Conservation (phyloP, 129 eudicot species). For the Flaveria trinervia region DNA sequence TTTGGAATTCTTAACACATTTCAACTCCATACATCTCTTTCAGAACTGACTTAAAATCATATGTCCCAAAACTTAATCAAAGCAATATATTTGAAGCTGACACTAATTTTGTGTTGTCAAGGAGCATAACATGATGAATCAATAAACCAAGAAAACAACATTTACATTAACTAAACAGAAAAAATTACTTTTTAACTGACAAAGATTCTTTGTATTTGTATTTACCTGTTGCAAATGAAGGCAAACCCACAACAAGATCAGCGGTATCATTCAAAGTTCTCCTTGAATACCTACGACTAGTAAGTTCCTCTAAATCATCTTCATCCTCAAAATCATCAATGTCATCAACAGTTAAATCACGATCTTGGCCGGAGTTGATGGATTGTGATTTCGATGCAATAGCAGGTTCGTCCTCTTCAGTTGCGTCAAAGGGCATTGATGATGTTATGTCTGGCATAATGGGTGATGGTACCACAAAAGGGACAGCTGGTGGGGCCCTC, state of each 20-base stretch:
- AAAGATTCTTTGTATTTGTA: slow-evolving; percentile 17
- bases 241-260: slow-evolving; percentile 71
- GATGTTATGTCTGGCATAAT: slow-evolving; percentile 60
- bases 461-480: slow-evolving; percentile 57
- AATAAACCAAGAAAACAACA: slow-evolving; percentile 7
- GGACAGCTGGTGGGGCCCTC: slow-evolving; percentile 77
- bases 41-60: not conserved
- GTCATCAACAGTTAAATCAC: slow-evolving; percentile 87
- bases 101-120: not conserved
- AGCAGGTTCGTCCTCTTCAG: slow-evolving; percentile 59
- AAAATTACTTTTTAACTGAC: slow-evolving; percentile 16
- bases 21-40: slow-evolving; percentile 4
- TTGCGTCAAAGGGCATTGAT: slow-evolving; percentile 54
- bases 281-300: slow-evolving; percentile 76
- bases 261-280: slow-evolving; percentile 81
- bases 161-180: slow-evolving; percentile 20
- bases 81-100: not conserved
- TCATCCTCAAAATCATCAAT: slow-evolving; percentile 92
- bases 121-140: slow-evolving; percentile 18
- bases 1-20: slow-evolving; percentile 15
- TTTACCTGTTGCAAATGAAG: slow-evolving; percentile 88
- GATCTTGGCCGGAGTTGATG: slow-evolving; percentile 58
- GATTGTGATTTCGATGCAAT: slow-evolving; percentile 57
- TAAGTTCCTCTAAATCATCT: slow-evolving; percentile 73
- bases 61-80: not conserved